Evolutionary conservation across 208 protist species (phyloP).

Genomic region (Crithidia sp.): DNA sequence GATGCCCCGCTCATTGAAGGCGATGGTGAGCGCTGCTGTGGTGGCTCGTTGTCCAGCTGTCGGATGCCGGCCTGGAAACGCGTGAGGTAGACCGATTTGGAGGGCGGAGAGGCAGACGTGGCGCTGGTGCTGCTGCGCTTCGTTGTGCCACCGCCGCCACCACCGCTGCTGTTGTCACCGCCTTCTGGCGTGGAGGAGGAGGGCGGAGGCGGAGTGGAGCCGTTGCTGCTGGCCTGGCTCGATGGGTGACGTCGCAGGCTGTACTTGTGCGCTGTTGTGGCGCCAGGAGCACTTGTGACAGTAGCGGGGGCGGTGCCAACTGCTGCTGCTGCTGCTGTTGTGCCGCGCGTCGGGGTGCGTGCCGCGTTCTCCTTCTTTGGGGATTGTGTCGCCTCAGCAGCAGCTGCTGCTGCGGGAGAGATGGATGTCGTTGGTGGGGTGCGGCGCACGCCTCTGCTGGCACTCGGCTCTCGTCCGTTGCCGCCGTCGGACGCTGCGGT

Average conservation of each 20-base stretch:
- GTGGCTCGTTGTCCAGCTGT: background rate
- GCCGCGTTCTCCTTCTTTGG: background rate
- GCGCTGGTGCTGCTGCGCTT: background rate
- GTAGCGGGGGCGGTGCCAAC: background rate
- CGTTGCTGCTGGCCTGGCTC: background rate
- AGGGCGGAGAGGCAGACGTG: background rate
- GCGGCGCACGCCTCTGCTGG: background rate
- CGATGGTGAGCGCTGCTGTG: slow-evolving; percentile 2
- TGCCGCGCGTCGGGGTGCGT: background rate
- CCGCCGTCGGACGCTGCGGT: background rate
- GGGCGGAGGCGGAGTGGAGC: background rate
- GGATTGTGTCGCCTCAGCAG: background rate
- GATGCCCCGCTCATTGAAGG: background rate
- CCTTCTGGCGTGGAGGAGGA: background rate
- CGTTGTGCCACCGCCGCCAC: background rate
- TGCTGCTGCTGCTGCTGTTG: too few relatives aligned
- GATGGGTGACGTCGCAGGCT: slow-evolving; percentile 10
- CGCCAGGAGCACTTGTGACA: background rate
- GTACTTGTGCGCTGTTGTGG: background rate
- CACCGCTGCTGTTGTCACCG: background rate
- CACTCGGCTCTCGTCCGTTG: background rate
- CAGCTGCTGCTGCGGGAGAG: background rate
- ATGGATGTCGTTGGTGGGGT: background rate
- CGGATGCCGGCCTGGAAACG: slow-evolving; percentile 31
- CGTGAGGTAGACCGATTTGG: slow-evolving; percentile 20